Evolutionary conservation across 495 filamentous ascomycete genomes (phyloP), one percentile per base, ranked within the genome.

Genomic region (Cladorrhinum samala): DNA sequence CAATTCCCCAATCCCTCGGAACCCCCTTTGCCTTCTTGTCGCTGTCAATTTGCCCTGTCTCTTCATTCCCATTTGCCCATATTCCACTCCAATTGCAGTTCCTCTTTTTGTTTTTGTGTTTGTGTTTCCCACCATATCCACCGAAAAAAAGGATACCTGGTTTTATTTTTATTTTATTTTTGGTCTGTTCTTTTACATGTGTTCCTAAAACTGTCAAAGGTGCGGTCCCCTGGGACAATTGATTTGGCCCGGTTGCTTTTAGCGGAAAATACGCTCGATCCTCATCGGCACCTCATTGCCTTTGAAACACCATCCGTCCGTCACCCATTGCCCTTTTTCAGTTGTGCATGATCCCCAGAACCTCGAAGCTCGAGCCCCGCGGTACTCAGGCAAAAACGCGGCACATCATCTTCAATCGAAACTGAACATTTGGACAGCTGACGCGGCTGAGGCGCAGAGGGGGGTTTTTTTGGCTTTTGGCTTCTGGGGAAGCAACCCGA

Each of bases 371-470:
- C 16, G 41, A 44, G 20, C 44, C 45, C 45, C 45, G 45, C 45
- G 23, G 30, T 47, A 6, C n/a, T 17, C n/a, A 41, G 4, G 39
- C 39, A 41, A 5, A 18, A 14, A 14, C 11, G 39, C 7, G 39
- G 39, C 39, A 41, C 39, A 41, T 37, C 30, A 37, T 14, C 17
- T 41, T 8, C 11, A 8, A 18, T 24, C 21, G n/a, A 9, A 23
- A 25, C 45, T 47, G 45, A 47, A 25, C 14, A 47, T 18, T 45
- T 13, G 23, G 27, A 6, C 11, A 33, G 27, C 27, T 33, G 45
- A 25, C 45, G 45, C 24, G 24, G 21, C 45, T 47, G 45, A n/a
- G 23, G 45, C 45, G 45, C 45, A 47, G 45, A 47, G 42, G 42
- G 45, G 14, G n/a, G n/a, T n/a, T 23, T 24, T 47, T 36, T 47